Conservation (phyloP, 2,329 filamentous ascomycete genomes). For the Penicillium sp. region DNA sequence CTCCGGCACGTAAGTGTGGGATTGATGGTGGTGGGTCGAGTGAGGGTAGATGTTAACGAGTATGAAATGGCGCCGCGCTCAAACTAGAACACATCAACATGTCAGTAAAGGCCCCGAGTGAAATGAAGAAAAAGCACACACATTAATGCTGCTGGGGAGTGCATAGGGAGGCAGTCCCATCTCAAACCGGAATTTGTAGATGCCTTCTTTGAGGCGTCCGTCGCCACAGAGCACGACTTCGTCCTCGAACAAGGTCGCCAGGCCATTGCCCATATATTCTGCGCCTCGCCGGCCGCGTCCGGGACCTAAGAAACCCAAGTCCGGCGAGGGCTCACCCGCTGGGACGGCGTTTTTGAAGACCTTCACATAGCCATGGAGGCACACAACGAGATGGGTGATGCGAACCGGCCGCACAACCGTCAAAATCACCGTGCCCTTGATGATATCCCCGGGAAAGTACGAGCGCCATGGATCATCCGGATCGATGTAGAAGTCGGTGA, state of each 20-base stretch:
- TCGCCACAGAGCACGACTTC: slow-evolving; percentile 64
- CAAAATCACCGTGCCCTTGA: slow-evolving; percentile 59
- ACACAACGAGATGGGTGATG: slow-evolving; percentile 62
- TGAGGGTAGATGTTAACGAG: slow-evolving; percentile 83
- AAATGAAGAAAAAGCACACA: slow-evolving; percentile 59
- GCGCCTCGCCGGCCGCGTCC: slow-evolving; percentile 53
- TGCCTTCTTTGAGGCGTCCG: slow-evolving; percentile 60
- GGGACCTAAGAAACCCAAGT: slow-evolving; percentile 51
- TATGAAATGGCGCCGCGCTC: slow-evolving; percentile 92
- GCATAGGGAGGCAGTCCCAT: slow-evolving; percentile 59
- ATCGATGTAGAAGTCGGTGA: slow-evolving; percentile 61
- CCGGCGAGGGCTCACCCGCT: slow-evolving; percentile 53
- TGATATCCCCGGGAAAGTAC: slow-evolving; percentile 61
- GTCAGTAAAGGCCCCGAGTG: too few relatives aligned
- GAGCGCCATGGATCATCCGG: slow-evolving; percentile 62
- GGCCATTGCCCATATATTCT: slow-evolving; percentile 62
- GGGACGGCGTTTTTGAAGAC: slow-evolving; percentile 62
- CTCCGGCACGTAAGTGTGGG: slow-evolving; percentile 76
- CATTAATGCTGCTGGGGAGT: slow-evolving; percentile 85
- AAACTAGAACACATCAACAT: slow-evolving; percentile 60
- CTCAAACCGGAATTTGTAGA: slow-evolving; percentile 65
- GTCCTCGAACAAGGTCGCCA: slow-evolving; percentile 63
- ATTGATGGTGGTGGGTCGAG: slow-evolving; percentile 79
- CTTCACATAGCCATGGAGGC: slow-evolving; percentile 62
- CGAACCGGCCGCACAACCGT: slow-evolving; percentile 60